Evolutionary conservation across 176 grass and related monocot species (phyloP).

Genomic region (Zoysia japonica): DNA sequence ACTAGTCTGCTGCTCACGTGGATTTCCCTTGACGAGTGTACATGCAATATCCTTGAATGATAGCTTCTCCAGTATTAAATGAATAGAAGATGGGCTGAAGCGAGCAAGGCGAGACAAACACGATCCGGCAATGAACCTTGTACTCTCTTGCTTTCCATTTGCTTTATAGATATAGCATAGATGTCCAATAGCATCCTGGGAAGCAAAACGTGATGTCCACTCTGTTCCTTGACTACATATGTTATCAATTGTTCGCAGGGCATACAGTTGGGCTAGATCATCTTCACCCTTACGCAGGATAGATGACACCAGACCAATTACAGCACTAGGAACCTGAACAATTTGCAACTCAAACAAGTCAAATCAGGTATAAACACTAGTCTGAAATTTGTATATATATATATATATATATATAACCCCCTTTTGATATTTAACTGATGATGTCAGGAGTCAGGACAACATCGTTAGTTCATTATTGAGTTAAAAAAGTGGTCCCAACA

Average conservation of each 20-base stretch:
- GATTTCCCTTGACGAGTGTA: slow-evolving; percentile 75
- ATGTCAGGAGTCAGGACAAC: too few relatives aligned
- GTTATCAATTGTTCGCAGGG: slow-evolving; percentile 92
- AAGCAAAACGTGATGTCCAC: slow-evolving; percentile 91
- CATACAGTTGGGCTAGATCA: slow-evolving; percentile 94
- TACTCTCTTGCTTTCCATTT: slow-evolving; percentile 86
- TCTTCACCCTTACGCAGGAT: slow-evolving; percentile 95
- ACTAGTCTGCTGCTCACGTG: slow-evolving; percentile 87
- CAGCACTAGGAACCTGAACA: slow-evolving; percentile 85
- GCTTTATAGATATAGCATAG: slow-evolving; percentile 94
- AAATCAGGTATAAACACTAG: slow-evolving; percentile 20
- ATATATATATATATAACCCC: too few relatives aligned
- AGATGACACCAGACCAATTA: slow-evolving; percentile 85
- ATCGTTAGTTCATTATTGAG: too few relatives aligned
- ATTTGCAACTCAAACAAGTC: slow-evolving; percentile 29
- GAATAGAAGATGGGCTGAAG: slow-evolving; percentile 78
- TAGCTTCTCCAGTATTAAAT: slow-evolving; percentile 80
- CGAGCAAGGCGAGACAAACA: slow-evolving; percentile 81
- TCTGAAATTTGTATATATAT: not conserved
- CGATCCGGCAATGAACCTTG: slow-evolving; percentile 86
- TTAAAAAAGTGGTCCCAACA: too few relatives aligned
- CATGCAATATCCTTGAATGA: slow-evolving; percentile 70
- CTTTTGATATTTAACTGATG: too few relatives aligned
- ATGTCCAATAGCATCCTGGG: slow-evolving; percentile 83
- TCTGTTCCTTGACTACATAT: slow-evolving; percentile 92